phyloP scores from a whole-genome alignment of 2,329 filamentous ascomycete genomes.

The Scopulariopsis brevicaulis region DNA sequence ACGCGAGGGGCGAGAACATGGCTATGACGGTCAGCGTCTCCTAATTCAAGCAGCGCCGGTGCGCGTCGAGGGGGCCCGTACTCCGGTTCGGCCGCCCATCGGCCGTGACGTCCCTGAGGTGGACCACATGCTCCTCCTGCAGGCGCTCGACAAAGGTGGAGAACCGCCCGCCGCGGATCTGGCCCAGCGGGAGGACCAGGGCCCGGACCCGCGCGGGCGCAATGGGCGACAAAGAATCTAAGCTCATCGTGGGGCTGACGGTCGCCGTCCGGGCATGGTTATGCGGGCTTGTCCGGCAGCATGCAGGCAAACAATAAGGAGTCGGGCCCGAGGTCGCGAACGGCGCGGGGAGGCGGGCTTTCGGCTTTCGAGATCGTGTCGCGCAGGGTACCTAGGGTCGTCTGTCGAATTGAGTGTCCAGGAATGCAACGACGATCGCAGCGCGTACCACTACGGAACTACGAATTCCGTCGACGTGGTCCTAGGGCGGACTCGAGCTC shows the following conservation, averaged over 20 bases:
- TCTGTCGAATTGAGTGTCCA: not conserved
- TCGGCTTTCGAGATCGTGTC: not conserved
- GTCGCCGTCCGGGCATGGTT: not conserved
- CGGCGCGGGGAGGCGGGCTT: not conserved
- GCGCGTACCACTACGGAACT: not conserved
- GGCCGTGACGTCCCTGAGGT: slow-evolving; percentile 75
- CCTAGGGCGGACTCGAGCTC: not conserved
- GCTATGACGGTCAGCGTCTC: slow-evolving; percentile 37
- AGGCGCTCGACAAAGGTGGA: slow-evolving; percentile 67
- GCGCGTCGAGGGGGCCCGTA: slow-evolving; percentile 26
- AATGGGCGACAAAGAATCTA: slow-evolving; percentile 82
- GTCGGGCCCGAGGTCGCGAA: not conserved
- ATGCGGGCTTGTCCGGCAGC: not conserved
- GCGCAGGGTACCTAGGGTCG: not conserved
- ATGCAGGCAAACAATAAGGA: not conserved
- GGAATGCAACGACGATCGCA: not conserved
- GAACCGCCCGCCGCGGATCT: slow-evolving; percentile 75
- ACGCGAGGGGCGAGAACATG: slow-evolving; percentile 87
- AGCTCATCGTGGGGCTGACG: slow-evolving; percentile 52
- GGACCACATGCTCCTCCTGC: slow-evolving; percentile 68
- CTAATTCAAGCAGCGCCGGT: not conserved
- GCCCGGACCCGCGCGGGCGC: slow-evolving; percentile 85
- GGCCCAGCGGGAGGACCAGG: slow-evolving; percentile 75
- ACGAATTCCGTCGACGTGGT: not conserved
- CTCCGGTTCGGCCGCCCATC: slow-evolving; percentile 79